Percentiles rank a stretch among this genome's conserved stretches.
These are phyloP conservation scores for Colletotrichum eleusines DNA, from an alignment of 2,329 filamentous ascomycete genomes.

Conservation along the genomic window DNA sequence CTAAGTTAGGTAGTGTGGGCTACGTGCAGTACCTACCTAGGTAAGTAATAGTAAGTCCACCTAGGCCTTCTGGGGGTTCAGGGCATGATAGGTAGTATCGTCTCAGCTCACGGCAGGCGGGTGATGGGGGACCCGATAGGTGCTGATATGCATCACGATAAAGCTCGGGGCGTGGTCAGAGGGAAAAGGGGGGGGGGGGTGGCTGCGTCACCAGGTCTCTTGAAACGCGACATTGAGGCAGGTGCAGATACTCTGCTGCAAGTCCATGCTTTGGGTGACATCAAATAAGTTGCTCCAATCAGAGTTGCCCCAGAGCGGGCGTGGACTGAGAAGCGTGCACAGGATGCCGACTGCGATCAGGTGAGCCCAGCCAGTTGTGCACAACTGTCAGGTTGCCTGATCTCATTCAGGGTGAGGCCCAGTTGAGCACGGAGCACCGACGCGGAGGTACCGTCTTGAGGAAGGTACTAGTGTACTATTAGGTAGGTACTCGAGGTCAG, in stretches of 20 bases:
- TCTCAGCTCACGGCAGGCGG: conserved; percentile 17
- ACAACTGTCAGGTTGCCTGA: neutral
- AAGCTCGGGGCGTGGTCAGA: conserved; percentile 37
- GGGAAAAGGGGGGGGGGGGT: neutral
- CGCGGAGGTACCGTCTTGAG: neutral
- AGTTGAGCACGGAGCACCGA: neutral
- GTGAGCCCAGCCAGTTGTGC: neutral
- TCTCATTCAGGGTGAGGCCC: neutral
- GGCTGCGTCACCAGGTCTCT: neutral
- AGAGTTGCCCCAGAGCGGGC: neutral
- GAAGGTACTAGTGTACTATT: too few relatives aligned
- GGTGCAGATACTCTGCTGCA: conserved; percentile 9
- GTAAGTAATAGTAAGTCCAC: neutral
- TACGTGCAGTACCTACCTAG: too few relatives aligned
- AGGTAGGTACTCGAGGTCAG: neutral
- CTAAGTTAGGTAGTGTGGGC: too few relatives aligned
- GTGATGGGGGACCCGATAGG: conserved; percentile 19
- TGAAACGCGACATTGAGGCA: neutral
- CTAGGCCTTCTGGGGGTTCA: neutral
- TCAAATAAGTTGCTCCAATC: conserved; percentile 7
- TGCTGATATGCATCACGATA: conserved; percentile 25
- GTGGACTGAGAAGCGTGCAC: neutral
- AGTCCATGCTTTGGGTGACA: conserved; percentile 12
- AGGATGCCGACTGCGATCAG: neutral
- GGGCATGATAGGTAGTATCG: conserved; percentile 10